Conservation (phyloP, 768 basidiomycete species). For the Harrya chromipes region DNA sequence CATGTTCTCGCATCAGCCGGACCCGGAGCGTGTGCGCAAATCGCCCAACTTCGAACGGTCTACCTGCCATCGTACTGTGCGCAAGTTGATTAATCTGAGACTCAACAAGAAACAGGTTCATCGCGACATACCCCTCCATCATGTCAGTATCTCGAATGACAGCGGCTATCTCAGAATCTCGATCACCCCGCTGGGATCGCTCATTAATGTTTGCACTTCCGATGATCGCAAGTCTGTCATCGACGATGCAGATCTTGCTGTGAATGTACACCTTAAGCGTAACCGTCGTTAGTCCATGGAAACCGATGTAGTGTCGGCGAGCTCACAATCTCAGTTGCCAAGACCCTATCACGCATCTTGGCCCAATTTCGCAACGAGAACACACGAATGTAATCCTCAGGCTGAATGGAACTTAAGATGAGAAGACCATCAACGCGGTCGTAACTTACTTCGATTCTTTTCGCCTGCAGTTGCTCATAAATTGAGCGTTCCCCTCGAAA, state of each 20-base stretch:
- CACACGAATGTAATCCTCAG: slow-evolving; percentile 86
- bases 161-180: slow-evolving; percentile 93
- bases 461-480: slow-evolving; percentile 77
- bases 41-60: slow-evolving; percentile 92
- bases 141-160: slow-evolving; percentile 96
- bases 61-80: slow-evolving; percentile 85
- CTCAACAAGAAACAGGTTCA: background rate
- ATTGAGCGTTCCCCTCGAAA: slow-evolving; percentile 89
- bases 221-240: slow-evolving; percentile 92
- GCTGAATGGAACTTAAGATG: slow-evolving; percentile 45
- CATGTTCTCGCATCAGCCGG: slow-evolving; percentile 93
- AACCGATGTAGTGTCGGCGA: background rate
- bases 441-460: slow-evolving; percentile 75
- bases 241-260: slow-evolving; percentile 71
- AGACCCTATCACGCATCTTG: slow-evolving; percentile 75
- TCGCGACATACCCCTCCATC: slow-evolving; percentile 76
- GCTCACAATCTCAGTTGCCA: slow-evolving; percentile 84
- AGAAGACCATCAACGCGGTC: background rate
- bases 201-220: slow-evolving; percentile 99
- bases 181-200: slow-evolving; percentile 90
- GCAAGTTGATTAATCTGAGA: slow-evolving; percentile 2
- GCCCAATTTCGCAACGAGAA: slow-evolving; percentile 94
- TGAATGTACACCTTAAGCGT: slow-evolving; percentile 77
- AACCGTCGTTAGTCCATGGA: slow-evolving; percentile 9
- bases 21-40: slow-evolving; percentile 94